These are phyloP conservation scores for Diddensiella santjacobensis DNA, from an alignment of 805 yeast genomes.

Conservation along the genomic window DNA sequence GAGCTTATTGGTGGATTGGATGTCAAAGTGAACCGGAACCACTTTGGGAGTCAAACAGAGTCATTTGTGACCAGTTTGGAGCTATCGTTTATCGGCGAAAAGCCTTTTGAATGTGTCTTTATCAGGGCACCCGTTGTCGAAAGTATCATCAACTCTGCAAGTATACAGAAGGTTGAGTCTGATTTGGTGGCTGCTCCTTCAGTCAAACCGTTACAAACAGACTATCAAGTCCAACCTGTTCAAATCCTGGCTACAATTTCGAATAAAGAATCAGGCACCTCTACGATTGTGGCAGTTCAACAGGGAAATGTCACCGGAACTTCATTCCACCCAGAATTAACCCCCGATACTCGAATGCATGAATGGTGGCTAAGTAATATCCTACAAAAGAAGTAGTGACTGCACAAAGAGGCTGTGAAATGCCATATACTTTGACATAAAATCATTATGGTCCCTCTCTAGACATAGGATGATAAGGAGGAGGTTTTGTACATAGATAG, in stretches of 20 bases:
- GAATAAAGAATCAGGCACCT: conserved; percentile 19
- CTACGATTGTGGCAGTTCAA: conserved; percentile 63
- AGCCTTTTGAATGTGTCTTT: conserved; percentile 46
- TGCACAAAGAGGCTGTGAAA: too few relatives aligned
- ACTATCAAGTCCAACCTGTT: conserved; percentile 19
- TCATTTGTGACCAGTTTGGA: conserved; percentile 53
- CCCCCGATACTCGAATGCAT: conserved; percentile 58
- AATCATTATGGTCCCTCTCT: too few relatives aligned
- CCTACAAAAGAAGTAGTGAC: not conserved
- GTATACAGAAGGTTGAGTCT: not conserved
- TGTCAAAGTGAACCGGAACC: conserved; percentile 63
- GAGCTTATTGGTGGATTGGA: conserved; percentile 60
- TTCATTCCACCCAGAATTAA: conserved; percentile 76
- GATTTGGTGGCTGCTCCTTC: conserved; percentile 8
- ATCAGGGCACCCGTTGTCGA: conserved; percentile 75
- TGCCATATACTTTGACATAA: too few relatives aligned
- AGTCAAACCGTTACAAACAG: conserved; percentile 1
- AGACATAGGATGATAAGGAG: too few relatives aligned
- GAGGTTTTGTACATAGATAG: not conserved
- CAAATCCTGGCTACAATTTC: conserved; percentile 26
- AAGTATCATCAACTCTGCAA: conserved; percentile 15
- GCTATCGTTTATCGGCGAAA: conserved; percentile 30
- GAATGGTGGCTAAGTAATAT: conserved; percentile 54
- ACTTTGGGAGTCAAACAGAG: conserved; percentile 74
- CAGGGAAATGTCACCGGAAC: conserved; percentile 69